Evolutionary conservation across 192 early-diverging fungal genomes (phyloP).

Genomic region (Dispira parvispora): DNA sequence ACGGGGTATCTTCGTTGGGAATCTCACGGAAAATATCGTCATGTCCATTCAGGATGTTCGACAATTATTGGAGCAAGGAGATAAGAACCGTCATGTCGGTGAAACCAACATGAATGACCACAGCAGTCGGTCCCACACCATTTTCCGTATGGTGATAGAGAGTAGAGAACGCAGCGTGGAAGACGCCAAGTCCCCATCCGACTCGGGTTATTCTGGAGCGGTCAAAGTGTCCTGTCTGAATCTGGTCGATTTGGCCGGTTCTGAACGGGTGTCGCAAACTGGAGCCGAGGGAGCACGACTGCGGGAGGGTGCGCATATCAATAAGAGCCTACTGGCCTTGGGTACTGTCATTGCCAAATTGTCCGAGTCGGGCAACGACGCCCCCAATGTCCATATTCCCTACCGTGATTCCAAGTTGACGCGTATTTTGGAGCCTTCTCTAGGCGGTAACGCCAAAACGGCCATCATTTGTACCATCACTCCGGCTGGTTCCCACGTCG

Average conservation of each 20-base stretch:
- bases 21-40: constrained; percentile 47
- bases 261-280: constrained; percentile 67
- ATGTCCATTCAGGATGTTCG: constrained; percentile 41
- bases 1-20: constrained; percentile 42
- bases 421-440: constrained; percentile 77
- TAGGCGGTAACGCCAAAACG: constrained; percentile 78
- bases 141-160: constrained; percentile 86
- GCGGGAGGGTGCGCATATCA: constrained; percentile 94
- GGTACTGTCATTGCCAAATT: constrained; percentile 87
- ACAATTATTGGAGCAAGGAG: constrained; percentile 56
- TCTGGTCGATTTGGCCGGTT: constrained; percentile 92
- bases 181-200: constrained; percentile 18
- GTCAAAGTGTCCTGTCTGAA: constrained; percentile 45
- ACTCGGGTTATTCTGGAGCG: constrained; percentile 24
- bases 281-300: constrained; percentile 66
- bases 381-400: constrained; percentile 57
- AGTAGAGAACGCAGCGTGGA: constrained; percentile 39
- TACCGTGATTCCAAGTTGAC: constrained; percentile 96
- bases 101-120: constrained; percentile 88
- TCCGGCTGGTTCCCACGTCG: constrained; percentile 53
- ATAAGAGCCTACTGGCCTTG: constrained; percentile 75
- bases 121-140: constrained; percentile 84
- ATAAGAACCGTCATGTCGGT: constrained; percentile 69
- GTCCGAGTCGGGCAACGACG: constrained; percentile 45
- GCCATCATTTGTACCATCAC: constrained; percentile 88